These are phyloP conservation scores for Flueggea neowawraea DNA, from an alignment of 441 rosid species.

Conservation along the genomic window DNA sequence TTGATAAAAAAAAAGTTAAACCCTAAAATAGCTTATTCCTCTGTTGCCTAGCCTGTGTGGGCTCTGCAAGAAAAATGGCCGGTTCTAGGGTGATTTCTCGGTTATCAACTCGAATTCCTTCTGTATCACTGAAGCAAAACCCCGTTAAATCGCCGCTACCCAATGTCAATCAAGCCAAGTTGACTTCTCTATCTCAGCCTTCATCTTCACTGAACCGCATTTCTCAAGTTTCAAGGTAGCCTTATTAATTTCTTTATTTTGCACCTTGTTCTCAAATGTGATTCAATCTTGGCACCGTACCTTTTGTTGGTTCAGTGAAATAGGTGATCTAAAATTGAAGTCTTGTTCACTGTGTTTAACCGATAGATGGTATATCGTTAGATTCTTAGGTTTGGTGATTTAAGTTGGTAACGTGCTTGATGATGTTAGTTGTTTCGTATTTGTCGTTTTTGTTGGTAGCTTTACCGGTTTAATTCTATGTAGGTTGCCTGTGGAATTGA, in stretches of 20 bases:
- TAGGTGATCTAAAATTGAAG: no score
- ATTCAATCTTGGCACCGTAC: no score
- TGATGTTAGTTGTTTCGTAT: no score
- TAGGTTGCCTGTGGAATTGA: slow-evolving; percentile 45
- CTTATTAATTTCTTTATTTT: no score
- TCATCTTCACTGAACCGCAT: slow-evolving; percentile 30
- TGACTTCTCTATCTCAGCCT: slow-evolving; percentile 15
- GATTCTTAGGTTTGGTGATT: slow-evolving; percentile 1
- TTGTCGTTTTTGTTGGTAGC: not conserved
- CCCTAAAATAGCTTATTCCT: not conserved
- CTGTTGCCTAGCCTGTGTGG: not conserved
- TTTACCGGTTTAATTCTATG: not conserved
- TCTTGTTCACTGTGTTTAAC: no score
- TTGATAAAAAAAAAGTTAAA: not conserved
- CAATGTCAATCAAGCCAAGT: slow-evolving; percentile 16
- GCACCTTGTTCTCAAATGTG: no score
- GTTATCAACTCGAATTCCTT: slow-evolving; percentile 27
- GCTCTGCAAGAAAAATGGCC: slow-evolving; percentile 24
- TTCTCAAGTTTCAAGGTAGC: slow-evolving; percentile 7
- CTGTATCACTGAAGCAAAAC: slow-evolving; percentile 22
- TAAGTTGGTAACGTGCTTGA: not conserved
- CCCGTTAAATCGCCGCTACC: slow-evolving; percentile 12
- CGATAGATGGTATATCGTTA: no score
- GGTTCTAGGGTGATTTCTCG: slow-evolving; percentile 24
- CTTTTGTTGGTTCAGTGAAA: no score